Percentiles rank a stretch among this genome's conserved stretches.
Evolutionary conservation across 805 yeast genomes (phyloP).

Genomic region (Brettanomyces sp.): DNA sequence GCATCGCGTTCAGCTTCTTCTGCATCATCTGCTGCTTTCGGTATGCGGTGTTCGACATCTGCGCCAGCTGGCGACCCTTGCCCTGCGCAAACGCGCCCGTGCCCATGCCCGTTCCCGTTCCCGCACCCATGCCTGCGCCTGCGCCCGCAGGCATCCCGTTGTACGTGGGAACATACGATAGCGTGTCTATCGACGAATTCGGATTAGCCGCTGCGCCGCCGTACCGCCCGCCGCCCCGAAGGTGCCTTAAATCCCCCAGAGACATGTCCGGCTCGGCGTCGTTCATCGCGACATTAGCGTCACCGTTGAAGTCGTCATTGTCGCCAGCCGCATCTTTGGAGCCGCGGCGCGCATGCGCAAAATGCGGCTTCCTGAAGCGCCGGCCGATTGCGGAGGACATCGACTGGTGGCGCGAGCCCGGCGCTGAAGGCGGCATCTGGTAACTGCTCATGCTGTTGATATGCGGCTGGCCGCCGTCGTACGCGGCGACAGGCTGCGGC

Average conservation of each 20-base stretch:
- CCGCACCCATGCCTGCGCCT: background rate
- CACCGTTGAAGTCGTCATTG: conserved; percentile 18
- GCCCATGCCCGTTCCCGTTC: too few species aligned
- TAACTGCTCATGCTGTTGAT: conserved; percentile 4
- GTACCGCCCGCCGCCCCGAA: conserved; percentile 60
- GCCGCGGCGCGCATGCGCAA: conserved; percentile 16
- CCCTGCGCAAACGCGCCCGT: background rate
- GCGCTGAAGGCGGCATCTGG: conserved; percentile 1
- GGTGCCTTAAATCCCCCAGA: conserved; percentile 54
- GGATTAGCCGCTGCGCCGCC: conserved; percentile 37
- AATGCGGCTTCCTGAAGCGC: conserved; percentile 30
- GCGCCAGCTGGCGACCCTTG: background rate
- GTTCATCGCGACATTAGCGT: conserved; percentile 18
- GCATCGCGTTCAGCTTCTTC: conserved; percentile 42
- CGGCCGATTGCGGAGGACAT: conserved; percentile 27
- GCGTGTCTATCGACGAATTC: conserved; percentile 23
- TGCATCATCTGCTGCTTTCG: conserved; percentile 62
- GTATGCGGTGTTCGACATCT: conserved; percentile 48
- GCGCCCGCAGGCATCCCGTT: conserved; percentile 1
- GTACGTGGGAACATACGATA: conserved; percentile 71
- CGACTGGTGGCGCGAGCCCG: conserved; percentile 10
- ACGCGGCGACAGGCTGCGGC: background rate
- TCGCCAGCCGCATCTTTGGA: conserved; percentile 18
- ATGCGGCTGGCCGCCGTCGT: conserved; percentile 1
- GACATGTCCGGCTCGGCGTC: conserved; percentile 35